phyloP scores from a whole-genome alignment of 139 green algal species.

The Tetraselmis chui region DNA sequence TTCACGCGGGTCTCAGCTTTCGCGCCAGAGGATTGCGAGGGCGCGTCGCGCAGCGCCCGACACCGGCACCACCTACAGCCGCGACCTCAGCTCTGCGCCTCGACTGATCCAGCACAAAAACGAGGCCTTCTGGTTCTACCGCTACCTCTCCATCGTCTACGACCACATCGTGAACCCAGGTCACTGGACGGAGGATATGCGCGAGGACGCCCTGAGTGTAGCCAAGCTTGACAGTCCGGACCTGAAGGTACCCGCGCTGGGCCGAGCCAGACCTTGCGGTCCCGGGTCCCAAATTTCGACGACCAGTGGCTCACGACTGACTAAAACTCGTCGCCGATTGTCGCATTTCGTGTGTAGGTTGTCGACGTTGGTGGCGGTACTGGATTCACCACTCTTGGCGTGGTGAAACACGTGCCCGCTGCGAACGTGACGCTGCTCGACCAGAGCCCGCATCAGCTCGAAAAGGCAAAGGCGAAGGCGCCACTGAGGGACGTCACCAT shows the following conservation, averaged over 20 bases:
- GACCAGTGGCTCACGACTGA: too few relatives aligned
- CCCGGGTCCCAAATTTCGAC: too few relatives aligned
- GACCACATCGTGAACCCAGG: slow-evolving; percentile 73
- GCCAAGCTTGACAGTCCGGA: slow-evolving; percentile 67
- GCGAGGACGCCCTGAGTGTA: slow-evolving; percentile 70
- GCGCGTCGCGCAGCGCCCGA: not conserved
- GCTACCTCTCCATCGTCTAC: slow-evolving; percentile 81
- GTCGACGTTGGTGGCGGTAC: slow-evolving; percentile 90
- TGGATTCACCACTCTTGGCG: slow-evolving; percentile 85
- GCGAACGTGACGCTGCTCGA: slow-evolving; percentile 89
- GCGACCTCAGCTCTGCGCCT: slow-evolving; percentile 14
- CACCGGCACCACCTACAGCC: not conserved
- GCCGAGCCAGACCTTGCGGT: too few relatives aligned
- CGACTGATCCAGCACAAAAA: slow-evolving; percentile 89
- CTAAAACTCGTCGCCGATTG: too few relatives aligned
- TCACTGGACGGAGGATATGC: slow-evolving; percentile 94
- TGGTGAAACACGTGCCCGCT: slow-evolving; percentile 64
- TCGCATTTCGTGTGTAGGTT: slow-evolving; percentile 58
- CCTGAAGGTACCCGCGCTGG: slow-evolving; percentile 58
- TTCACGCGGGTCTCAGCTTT: too few relatives aligned
- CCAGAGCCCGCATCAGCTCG: slow-evolving; percentile 89
- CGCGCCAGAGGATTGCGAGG: too few relatives aligned
- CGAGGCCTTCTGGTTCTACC: slow-evolving; percentile 81
- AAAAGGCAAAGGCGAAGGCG: slow-evolving; percentile 78
- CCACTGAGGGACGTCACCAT: slow-evolving; percentile 86